A percentile compares a stretch with the other conserved stretches of the same genome.
Conservation (phyloP, 2,329 filamentous ascomycete species). For the Pseudogymnoascus sp. region DNA sequence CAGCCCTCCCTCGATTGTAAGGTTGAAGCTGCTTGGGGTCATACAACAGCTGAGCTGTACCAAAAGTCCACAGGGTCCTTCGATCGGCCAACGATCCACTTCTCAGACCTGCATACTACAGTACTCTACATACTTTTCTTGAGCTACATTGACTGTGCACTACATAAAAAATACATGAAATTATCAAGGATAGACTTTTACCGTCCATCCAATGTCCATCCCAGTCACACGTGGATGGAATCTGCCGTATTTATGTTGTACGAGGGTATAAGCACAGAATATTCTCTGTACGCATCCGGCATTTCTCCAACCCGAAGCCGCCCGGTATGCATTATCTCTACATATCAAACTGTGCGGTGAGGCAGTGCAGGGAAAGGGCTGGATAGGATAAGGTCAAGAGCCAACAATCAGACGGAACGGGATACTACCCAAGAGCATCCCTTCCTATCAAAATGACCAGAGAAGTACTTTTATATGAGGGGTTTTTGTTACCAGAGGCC, state of each 20-base stretch:
- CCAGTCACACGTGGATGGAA: conserved; percentile 2
- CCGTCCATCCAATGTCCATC: neutral
- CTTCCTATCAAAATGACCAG: neutral
- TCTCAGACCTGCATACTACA: neutral
- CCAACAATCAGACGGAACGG: neutral
- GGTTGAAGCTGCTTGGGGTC: neutral
- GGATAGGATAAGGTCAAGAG: neutral
- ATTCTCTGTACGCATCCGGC: neutral
- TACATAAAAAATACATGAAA: neutral
- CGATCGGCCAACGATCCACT: neutral
- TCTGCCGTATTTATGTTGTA: neutral
- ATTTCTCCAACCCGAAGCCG: neutral
- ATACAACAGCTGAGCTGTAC: neutral
- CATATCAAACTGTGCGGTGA: neutral
- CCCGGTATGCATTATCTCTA: neutral
- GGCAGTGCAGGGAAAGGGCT: neutral
- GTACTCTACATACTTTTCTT: neutral
- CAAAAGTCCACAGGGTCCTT: neutral
- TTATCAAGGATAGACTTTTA: conserved; percentile 1
- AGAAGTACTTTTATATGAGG: neutral
- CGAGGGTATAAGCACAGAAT: neutral
- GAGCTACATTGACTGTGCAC: neutral
- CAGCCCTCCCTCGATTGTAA: neutral
- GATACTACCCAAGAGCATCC: neutral
- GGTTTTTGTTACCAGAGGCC: neutral